Conservation (phyloP, 306 rosid species). For the Herpetospermum pedunculosum region DNA sequence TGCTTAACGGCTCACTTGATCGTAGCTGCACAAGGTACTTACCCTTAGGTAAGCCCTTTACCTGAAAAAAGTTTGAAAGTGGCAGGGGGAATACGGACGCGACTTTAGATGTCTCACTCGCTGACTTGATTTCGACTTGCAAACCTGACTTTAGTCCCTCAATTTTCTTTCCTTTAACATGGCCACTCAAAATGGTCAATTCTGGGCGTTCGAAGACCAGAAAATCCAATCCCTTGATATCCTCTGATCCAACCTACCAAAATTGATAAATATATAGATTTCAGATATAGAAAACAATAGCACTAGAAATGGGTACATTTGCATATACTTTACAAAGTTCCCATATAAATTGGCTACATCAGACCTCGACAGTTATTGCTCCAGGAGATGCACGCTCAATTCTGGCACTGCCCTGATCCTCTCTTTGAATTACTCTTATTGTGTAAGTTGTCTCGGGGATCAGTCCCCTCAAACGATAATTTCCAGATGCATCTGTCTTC, state of each 20-base stretch:
- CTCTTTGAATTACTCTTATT: conserved; percentile 60
- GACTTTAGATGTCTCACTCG: conserved; percentile 41
- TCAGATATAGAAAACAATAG: neutral
- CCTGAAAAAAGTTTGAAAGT: conserved; percentile 91
- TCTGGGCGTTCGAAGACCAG: conserved; percentile 94
- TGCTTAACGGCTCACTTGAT: conserved; percentile 47
- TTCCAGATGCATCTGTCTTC: conserved; percentile 73
- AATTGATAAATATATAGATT: conserved; percentile 9
- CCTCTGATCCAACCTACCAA: conserved; percentile 72
- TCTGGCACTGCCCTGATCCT: conserved; percentile 32
- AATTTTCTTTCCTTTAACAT: conserved; percentile 75
- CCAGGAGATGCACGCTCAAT: conserved; percentile 96
- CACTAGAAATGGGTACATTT: neutral
- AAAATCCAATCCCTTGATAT: conserved; percentile 73
- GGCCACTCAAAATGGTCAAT: conserved; percentile 79
- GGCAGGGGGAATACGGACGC: conserved; percentile 74
- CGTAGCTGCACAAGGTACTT: conserved; percentile 75
- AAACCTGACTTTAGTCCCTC: conserved; percentile 55
- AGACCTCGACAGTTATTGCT: conserved; percentile 48
- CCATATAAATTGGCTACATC: conserved; percentile 9
- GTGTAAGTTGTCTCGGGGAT: conserved; percentile 70
- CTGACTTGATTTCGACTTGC: conserved; percentile 81
- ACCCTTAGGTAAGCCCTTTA: conserved; percentile 74
- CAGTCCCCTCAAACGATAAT: conserved; percentile 89
- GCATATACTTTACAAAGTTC: neutral